phyloP scores from a whole-genome alignment of 768 basidiomycete species.

The Hydnum rufescens region DNA sequence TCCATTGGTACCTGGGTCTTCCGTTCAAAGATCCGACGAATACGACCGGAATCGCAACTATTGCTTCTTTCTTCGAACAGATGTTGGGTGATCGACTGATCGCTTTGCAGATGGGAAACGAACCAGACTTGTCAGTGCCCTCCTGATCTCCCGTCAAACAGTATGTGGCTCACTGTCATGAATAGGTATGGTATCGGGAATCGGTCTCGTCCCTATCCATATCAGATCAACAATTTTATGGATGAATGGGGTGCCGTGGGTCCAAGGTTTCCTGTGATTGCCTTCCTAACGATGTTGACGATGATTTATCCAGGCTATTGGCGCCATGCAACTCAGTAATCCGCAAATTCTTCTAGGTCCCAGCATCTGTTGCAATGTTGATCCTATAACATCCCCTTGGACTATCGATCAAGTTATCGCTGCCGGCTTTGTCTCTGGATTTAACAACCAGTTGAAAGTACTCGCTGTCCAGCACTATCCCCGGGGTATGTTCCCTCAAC shows the following conservation, averaged over 20 bases:
- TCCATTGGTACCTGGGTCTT: slow-evolving; percentile 37
- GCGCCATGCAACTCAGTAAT: background rate
- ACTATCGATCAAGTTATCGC: slow-evolving; percentile 24
- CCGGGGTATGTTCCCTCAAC: background rate
- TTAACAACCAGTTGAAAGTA: background rate
- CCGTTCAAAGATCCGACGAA: slow-evolving; percentile 10
- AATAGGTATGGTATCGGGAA: background rate
- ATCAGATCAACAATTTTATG: background rate
- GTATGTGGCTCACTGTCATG: background rate
- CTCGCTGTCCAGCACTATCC: slow-evolving; percentile 1
- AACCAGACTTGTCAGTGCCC: slow-evolving; percentile 46
- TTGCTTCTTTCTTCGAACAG: slow-evolving; percentile 36
- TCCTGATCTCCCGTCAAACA: background rate
- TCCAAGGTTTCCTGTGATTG: background rate
- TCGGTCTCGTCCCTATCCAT: background rate
- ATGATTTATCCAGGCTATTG: background rate
- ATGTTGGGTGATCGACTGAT: slow-evolving; percentile 46
- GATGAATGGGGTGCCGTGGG: background rate
- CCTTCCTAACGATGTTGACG: background rate
- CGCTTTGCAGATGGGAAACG: slow-evolving; percentile 54
- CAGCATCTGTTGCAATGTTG: slow-evolving; percentile 31
- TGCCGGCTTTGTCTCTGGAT: slow-evolving; percentile 16
- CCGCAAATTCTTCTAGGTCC: slow-evolving; percentile 36
- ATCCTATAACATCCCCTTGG: slow-evolving; percentile 16
- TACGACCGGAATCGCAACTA: slow-evolving; percentile 12